phyloP scores from a whole-genome alignment of 2,329 filamentous ascomycete genomes.

The Zasmidium angulare region DNA sequence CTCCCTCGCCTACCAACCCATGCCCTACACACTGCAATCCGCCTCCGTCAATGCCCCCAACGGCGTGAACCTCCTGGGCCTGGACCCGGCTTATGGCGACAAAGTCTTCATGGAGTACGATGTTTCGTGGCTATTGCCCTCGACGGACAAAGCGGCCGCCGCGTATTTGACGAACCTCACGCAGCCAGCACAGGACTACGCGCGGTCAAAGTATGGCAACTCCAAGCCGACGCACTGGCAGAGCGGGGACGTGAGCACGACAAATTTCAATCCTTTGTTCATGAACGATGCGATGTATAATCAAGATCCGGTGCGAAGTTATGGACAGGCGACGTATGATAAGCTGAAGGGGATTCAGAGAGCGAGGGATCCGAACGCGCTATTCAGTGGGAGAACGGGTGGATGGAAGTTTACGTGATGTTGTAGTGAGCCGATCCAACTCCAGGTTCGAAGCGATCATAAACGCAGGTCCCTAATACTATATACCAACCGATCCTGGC shows the following conservation, averaged over 20 bases:
- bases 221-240: slow-evolving; percentile 22
- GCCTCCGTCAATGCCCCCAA: slow-evolving; percentile 18
- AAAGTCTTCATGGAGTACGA: slow-evolving; percentile 27
- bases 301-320: slow-evolving; percentile 23
- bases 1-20: slow-evolving; percentile 22
- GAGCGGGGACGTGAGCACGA: slow-evolving; percentile 16
- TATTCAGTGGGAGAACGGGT: slow-evolving; percentile 22
- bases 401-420: slow-evolving; percentile 21
- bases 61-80: slow-evolving; percentile 22
- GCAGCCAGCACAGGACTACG: slow-evolving; percentile 20
- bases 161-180: slow-evolving; percentile 19
- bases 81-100: slow-evolving; percentile 18
- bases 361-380: slow-evolving; percentile 22
- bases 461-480: not conserved
- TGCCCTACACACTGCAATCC: slow-evolving; percentile 18
- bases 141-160: slow-evolving; percentile 18
- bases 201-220: slow-evolving; percentile 17
- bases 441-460: not conserved
- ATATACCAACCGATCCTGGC: too few relatives aligned
- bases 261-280: slow-evolving; percentile 22
- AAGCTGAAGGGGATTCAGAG: slow-evolving; percentile 20
- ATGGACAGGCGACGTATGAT: slow-evolving; percentile 19
- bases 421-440: too few relatives aligned
- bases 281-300: slow-evolving; percentile 31
- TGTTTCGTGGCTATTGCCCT: slow-evolving; percentile 18